Base-by-base conservation (phyloP, 108 stramenopile species). In the Nitzschia sp. region DNA sequence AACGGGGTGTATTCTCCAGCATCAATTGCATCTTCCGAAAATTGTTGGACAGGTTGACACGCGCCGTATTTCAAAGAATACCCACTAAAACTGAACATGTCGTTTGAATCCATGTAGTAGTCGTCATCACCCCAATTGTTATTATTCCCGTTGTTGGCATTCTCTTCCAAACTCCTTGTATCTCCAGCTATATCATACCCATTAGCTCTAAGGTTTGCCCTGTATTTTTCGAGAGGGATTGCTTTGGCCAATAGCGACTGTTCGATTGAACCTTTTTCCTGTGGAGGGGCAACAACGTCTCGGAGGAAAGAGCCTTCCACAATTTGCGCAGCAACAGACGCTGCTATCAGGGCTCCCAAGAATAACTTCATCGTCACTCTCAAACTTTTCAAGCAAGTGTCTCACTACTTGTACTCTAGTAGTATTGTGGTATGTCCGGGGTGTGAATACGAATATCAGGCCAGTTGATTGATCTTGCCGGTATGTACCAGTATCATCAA, bases 41-140 rank as follows among this genome's bases (percentile, higher is more conserved):
- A 87, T 11, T 77, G 66, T 46, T 87, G 86, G 2, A 87, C 69
- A 3, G 79, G 77, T 72, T 87, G 86, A 47, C 86, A 87, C 33
- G 54, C 75, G 19, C 76, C 80, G 50, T 81, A 87, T 54, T 87
- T 84, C 36, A 87, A 33, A 22, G 82, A 69, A 48, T 81, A 87
- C 34, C 79, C 78, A 33, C 29, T 70, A 48, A 82, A 87, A 58
- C 59, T 73, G 58, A 66, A 47, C 26, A 72, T 34, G 15, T 67
- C 31, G 22, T 61, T 56, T 9, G 53, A 47, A 36, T 66, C 36
- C 33, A 48, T 50, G 57, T 48, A 58, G 48, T 69, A 69, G 29
- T 69, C 58, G 45, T 75, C 58, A 1, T 65, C 57, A 6, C 53
- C 66, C 34, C 6, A 53, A 68, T 76, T 50, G 26, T 69, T 55